Evolutionary conservation across 2,329 filamentous ascomycete genomes (phyloP), one percentile per base, ranked within the genome.

Genomic region (Colletotrichum caudatum): DNA sequence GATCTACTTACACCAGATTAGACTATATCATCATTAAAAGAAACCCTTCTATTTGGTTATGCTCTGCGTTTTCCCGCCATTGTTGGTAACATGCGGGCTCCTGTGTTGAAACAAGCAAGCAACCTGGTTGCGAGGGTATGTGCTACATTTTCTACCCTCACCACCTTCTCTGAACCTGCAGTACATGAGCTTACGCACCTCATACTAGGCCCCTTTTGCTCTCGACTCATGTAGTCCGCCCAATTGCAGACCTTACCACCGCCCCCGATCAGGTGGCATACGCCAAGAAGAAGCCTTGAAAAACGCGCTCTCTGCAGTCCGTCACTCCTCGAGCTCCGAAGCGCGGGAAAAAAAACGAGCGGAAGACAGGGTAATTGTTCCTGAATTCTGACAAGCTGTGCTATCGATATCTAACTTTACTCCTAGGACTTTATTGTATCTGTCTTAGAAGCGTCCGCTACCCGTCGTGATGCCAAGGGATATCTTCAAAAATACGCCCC

Each of bases 401-500:
- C 41, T 29, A 5, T 11, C 56, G 41, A 33, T 23, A 35, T 5
- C 71, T 76, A 41, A 76, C 64, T 26, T 11, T 29, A 6, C 48
- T 9, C 46, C 16, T 74, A 94, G 92, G 94, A 97, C 78, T 92
- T 97, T 77, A 91, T 97, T 76, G 87, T 97, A 41, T 95, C 94
- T 20, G 89, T 98, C 4, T 86, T 99, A 41, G 94, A 93, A 77
- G 94, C 95, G 23, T 94, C 94, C 14, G 93, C 95, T 7, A 98
- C 95, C 0, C 97, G 95, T 81, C 91, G 96, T 76, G 96, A 99
- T 83, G 94, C 95, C 59, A 95, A 93, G 81, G 91, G 93, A 48
- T 99, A 98, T 78, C 87, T 99, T 20, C 92, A 96, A 76, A 95
- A 94, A 73, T 97, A 98, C 80, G 91, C 76, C 74, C 77, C 71